Conservation (phyloP, 2,329 filamentous ascomycete species). For the Ascochyta koolunga region DNA sequence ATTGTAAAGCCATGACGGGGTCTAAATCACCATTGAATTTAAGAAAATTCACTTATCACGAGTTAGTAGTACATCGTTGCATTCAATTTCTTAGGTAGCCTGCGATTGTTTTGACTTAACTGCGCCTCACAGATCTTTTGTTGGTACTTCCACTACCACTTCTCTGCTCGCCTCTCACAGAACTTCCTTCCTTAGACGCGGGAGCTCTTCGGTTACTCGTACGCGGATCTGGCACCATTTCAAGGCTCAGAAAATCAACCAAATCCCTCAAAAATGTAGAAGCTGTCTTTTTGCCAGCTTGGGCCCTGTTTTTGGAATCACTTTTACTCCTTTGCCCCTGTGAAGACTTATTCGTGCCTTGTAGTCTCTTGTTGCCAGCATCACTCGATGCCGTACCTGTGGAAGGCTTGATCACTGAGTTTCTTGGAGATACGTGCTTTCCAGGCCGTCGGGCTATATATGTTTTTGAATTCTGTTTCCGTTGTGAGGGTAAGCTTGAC, state of each 20-base stretch:
- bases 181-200: background rate
- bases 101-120: background rate
- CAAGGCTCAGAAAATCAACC: slow-evolving; percentile 33
- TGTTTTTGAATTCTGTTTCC: background rate
- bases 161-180: background rate
- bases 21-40: too few species aligned
- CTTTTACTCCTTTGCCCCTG: background rate
- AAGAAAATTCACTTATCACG: too few species aligned
- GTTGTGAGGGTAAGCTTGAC: background rate
- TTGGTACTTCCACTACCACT: background rate
- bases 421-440: background rate
- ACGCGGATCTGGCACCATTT: background rate
- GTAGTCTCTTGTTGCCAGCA: background rate
- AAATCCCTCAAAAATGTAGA: slow-evolving; percentile 38
- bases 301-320: background rate
- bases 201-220: background rate
- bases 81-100: background rate
- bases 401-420: background rate
- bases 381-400: background rate
- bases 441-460: background rate
- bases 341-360: background rate
- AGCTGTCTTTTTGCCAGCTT: slow-evolving; percentile 25
- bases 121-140: background rate
- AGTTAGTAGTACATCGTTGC: too few species aligned
- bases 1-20: too few species aligned